These are phyloP conservation scores for Heliamphora exappendiculata DNA, from an alignment of 148 eudicot species.

Conservation along the genomic window DNA sequence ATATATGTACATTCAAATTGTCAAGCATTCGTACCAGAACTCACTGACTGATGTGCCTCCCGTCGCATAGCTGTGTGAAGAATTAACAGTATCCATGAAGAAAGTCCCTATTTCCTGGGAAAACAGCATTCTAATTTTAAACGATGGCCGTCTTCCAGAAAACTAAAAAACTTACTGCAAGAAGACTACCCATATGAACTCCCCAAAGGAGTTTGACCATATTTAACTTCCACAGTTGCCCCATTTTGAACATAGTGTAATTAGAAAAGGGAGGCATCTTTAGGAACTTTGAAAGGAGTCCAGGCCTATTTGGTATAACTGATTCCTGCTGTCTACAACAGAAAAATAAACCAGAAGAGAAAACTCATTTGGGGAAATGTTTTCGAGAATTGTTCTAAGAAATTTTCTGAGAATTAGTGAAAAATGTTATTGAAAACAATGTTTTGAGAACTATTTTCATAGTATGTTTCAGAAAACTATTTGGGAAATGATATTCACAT, in stretches of 20 bases:
- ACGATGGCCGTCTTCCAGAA: too few relatives aligned
- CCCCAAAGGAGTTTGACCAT: neutral
- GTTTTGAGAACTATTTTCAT: too few relatives aligned
- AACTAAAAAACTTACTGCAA: neutral
- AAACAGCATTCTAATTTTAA: neutral
- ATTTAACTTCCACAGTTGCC: neutral
- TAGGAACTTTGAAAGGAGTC: neutral
- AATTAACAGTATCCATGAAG: conserved; percentile 77
- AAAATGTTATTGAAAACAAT: too few relatives aligned
- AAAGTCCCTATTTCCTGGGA: conserved; percentile 71
- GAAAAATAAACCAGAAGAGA: too few relatives aligned
- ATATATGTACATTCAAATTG: neutral
- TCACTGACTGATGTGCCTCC: conserved; percentile 83
- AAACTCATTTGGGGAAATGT: neutral
- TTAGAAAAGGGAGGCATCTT: neutral
- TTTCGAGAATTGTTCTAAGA: too few relatives aligned
- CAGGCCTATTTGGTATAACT: neutral
- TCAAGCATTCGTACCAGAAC: conserved; percentile 43
- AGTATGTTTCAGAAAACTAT: neutral
- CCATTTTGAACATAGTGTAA: neutral
- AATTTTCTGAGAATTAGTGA: too few relatives aligned
- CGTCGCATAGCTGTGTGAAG: conserved; percentile 78
- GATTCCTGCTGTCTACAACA: too few relatives aligned
- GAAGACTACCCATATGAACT: neutral
- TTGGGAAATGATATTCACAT: too few relatives aligned